Conservation (phyloP, 805 yeast species). For the Debaryomyces prosopidis region DNA sequence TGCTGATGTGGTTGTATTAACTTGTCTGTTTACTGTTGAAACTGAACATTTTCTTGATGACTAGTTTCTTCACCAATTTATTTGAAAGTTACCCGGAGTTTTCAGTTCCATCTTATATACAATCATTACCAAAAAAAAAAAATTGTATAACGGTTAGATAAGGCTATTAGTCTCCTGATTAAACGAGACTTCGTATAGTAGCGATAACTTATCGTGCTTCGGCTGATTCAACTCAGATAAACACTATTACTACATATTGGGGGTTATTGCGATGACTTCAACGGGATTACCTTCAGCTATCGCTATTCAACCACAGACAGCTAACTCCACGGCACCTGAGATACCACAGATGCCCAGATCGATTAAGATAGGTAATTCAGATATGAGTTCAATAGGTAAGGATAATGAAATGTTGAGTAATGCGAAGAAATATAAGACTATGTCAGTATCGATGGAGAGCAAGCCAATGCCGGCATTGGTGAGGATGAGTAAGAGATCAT, state of each 20-base stretch:
- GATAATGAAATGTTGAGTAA: background rate
- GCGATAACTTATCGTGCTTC: background rate
- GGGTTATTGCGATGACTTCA: background rate
- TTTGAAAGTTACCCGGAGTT: background rate
- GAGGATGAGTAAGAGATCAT: conserved; percentile 31
- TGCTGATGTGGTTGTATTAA: too few species aligned
- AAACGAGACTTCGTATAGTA: background rate
- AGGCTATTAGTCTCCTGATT: background rate
- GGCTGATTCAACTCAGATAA: background rate
- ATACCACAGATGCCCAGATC: background rate
- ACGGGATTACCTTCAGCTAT: background rate
- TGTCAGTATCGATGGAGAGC: background rate
- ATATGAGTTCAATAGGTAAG: background rate
- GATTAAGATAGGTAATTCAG: background rate
- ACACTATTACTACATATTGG: background rate
- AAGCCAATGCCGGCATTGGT: background rate
- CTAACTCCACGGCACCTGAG: background rate
- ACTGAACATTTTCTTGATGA: background rate
- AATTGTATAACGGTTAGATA: background rate
- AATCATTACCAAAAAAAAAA: background rate
- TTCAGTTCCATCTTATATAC: background rate
- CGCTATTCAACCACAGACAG: background rate
- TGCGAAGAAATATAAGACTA: background rate
- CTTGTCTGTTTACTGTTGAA: too few species aligned
- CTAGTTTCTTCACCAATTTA: background rate